Conservation (phyloP, 2,329 filamentous ascomycete species). For the Apiospora rasikravindrae region DNA sequence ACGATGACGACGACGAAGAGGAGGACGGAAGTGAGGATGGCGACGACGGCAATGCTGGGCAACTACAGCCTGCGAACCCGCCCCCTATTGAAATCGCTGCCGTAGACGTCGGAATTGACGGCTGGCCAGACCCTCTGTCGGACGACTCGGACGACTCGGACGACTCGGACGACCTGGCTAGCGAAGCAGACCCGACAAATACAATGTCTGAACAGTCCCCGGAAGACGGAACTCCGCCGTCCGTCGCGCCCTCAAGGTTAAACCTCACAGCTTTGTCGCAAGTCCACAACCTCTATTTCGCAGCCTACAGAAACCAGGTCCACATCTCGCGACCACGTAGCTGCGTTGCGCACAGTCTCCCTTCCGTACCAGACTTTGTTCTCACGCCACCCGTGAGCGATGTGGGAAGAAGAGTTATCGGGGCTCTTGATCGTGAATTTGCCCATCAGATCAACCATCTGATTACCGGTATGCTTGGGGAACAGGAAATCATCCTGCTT, state of each 20-base stretch:
- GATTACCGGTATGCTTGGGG: slow-evolving; percentile 70
- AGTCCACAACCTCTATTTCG: slow-evolving; percentile 66
- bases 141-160: slow-evolving; percentile 16
- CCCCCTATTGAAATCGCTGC: neutral
- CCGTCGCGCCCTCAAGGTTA: slow-evolving; percentile 49
- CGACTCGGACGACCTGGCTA: slow-evolving; percentile 22
- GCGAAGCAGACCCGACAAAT: slow-evolving; percentile 17
- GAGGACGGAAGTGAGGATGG: slow-evolving; percentile 1
- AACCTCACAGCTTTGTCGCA: slow-evolving; percentile 66
- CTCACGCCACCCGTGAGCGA: slow-evolving; percentile 51
- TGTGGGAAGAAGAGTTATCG: slow-evolving; percentile 48
- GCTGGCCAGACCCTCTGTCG: neutral
- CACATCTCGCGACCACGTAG: slow-evolving; percentile 60
- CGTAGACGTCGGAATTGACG: neutral
- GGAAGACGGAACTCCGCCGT: slow-evolving; percentile 26
- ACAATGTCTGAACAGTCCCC: slow-evolving; percentile 10
- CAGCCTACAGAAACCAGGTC: slow-evolving; percentile 61
- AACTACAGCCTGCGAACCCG: neutral
- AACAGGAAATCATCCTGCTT: slow-evolving; percentile 70
- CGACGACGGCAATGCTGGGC: slow-evolving; percentile 3
- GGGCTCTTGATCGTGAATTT: slow-evolving; percentile 55
- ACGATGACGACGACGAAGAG: slow-evolving; percentile 4
- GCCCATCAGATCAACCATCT: slow-evolving; percentile 74
- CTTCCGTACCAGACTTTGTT: slow-evolving; percentile 53
- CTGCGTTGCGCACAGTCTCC: slow-evolving; percentile 53